phyloP scores from a whole-genome alignment of 2,329 filamentous ascomycete genomes.

The Aspergillus costaricaensis region DNA sequence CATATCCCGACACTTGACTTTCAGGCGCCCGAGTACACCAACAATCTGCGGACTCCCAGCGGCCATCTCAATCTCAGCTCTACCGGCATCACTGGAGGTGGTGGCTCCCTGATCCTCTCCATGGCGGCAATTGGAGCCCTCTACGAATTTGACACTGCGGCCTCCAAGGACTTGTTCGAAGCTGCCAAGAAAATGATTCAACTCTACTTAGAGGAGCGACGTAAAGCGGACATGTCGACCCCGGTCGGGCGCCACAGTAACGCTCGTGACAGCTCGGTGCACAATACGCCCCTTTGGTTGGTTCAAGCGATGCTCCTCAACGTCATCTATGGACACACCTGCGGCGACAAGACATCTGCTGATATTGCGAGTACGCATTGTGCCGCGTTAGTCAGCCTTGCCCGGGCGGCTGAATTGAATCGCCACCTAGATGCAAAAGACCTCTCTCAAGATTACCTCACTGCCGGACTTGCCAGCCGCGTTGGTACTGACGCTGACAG shows the following conservation, averaged over 20 bases:
- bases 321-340: conserved; percentile 93
- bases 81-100: conserved; percentile 67
- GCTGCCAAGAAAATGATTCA: conserved; percentile 95
- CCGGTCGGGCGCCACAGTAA: conserved; percentile 57
- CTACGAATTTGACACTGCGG: conserved; percentile 79
- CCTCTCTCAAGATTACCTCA: conserved; percentile 43
- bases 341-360: conserved; percentile 83
- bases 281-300: conserved; percentile 85
- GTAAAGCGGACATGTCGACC: conserved; percentile 76
- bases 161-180: conserved; percentile 85
- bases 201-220: conserved; percentile 85
- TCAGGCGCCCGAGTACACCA: conserved; percentile 70
- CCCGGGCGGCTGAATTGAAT: conserved; percentile 80
- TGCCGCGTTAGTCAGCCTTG: conserved; percentile 84
- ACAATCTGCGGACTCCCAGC: conserved; percentile 60
- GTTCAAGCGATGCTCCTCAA: conserved; percentile 97
- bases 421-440: conserved; percentile 44
- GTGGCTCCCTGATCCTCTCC: conserved; percentile 80
- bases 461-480: conserved; percentile 56
- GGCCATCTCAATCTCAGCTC: conserved; percentile 54
- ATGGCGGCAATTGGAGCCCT: conserved; percentile 86
- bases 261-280: conserved; percentile 61
- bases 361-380: conserved; percentile 93
- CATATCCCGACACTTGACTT: conserved; percentile 91
- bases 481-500: conserved; percentile 39